A percentile compares a stretch with the other conserved stretches of the same genome.
phyloP scores from a whole-genome alignment of 225 moss, liverwort and hornwort genomes.

The Polytrichum formosum region DNA sequence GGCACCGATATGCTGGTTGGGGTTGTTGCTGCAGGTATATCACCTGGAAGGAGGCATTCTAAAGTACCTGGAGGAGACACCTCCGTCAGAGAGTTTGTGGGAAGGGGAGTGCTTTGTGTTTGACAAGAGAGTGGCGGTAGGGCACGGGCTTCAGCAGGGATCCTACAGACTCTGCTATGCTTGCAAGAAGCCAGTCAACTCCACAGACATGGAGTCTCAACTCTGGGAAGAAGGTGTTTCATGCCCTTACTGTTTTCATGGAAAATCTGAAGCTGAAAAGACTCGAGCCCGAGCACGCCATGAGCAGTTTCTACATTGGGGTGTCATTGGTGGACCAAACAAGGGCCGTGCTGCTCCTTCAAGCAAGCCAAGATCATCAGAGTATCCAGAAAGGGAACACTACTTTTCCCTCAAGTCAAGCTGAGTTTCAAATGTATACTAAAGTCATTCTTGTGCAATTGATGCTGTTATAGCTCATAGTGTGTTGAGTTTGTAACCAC shows the following conservation, averaged over 20 bases:
- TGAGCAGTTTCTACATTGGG: conserved; percentile 65
- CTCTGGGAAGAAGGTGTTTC: conserved; percentile 92
- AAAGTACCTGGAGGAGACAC: conserved; percentile 73
- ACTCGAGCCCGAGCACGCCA: conserved; percentile 85
- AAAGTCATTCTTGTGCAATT: too few relatives aligned
- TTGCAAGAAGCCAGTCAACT: conserved; percentile 87
- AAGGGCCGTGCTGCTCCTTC: conserved; percentile 46
- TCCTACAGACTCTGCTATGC: conserved; percentile 75
- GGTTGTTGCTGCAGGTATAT: conserved; percentile 57
- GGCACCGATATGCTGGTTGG: neutral
- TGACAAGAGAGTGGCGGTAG: conserved; percentile 88
- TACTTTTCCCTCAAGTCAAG: conserved; percentile 39
- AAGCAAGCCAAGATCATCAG: conserved; percentile 21
- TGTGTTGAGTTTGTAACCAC: too few relatives aligned
- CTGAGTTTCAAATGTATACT: neutral
- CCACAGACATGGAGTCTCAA: conserved; percentile 56
- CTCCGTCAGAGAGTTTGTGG: conserved; percentile 77
- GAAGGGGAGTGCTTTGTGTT: conserved; percentile 98
- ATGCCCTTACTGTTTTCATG: conserved; percentile 69
- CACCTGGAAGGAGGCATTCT: conserved; percentile 92
- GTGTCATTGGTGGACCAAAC: conserved; percentile 76
- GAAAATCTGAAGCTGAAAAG: conserved; percentile 70
- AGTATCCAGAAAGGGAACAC: conserved; percentile 38
- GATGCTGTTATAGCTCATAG: too few relatives aligned
- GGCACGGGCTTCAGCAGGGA: conserved; percentile 78